Evolutionary conservation across 2,329 filamentous ascomycete species (phyloP).

Genomic region (Fusarium mangiferae): DNA sequence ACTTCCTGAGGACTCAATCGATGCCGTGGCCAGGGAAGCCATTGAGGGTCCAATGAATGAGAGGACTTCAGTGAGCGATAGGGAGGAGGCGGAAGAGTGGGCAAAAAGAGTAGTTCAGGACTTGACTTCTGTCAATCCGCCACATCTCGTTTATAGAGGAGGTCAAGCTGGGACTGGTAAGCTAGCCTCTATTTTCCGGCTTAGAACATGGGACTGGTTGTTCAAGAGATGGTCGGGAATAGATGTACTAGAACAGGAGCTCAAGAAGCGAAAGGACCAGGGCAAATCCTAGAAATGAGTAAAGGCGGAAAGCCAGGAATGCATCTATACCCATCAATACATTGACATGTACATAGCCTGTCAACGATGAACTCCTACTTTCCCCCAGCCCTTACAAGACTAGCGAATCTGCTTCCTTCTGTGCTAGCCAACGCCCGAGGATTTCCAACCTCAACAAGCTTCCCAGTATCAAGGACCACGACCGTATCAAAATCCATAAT

Average conservation of each 20-base stretch:
- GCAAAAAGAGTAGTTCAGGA: background rate
- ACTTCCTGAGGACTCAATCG: background rate
- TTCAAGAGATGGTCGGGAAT: background rate
- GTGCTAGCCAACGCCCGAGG: constrained; percentile 34
- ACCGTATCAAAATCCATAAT: constrained; percentile 62
- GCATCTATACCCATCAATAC: background rate
- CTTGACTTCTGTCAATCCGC: background rate
- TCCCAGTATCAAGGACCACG: constrained; percentile 59
- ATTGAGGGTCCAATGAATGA: background rate
- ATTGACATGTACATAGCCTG: background rate
- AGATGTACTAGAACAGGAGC: background rate
- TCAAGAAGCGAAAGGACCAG: background rate
- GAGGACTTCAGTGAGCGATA: background rate
- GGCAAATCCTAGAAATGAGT: background rate
- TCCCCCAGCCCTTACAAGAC: constrained; percentile 24
- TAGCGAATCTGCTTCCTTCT: constrained; percentile 43
- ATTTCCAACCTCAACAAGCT: constrained; percentile 53
- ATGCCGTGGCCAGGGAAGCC: background rate
- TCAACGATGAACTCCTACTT: background rate
- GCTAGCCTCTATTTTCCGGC: background rate
- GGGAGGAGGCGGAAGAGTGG: background rate
- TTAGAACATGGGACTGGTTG: background rate
- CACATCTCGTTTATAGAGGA: background rate
- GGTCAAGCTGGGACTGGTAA: background rate
- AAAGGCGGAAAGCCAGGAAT: background rate